phyloP scores from a whole-genome alignment of 2,329 filamentous ascomycete genomes.

The Phaeosphaeria sp. region DNA sequence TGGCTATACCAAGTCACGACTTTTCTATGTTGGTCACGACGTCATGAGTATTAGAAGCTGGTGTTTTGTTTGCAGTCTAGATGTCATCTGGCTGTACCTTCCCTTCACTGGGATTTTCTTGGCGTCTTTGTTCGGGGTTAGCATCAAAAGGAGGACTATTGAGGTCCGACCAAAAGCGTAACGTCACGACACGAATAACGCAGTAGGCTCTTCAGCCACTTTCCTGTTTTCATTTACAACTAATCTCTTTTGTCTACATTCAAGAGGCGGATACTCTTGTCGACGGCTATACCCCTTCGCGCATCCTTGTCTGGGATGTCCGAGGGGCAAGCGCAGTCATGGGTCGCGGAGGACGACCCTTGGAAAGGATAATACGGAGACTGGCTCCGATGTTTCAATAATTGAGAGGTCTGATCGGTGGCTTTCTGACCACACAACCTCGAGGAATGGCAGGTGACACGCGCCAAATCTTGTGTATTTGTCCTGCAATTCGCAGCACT shows the following conservation, averaged over 20 bases:
- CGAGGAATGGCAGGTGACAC: constrained; percentile 22
- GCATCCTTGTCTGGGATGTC: constrained; percentile 26
- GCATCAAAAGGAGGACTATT: constrained; percentile 12
- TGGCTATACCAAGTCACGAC: constrained; percentile 5
- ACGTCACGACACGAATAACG: constrained; percentile 30
- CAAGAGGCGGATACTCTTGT: constrained; percentile 39
- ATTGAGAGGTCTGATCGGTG: constrained; percentile 11
- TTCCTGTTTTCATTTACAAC: constrained; percentile 16
- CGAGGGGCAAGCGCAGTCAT: constrained; percentile 40
- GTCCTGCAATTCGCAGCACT: constrained; percentile 3
- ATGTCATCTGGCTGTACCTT: constrained; percentile 16
- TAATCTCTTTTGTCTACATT: constrained; percentile 25
- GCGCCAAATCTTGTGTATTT: constrained; percentile 10
- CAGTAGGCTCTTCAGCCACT: constrained; percentile 44
- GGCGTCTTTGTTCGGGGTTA: constrained; percentile 16
- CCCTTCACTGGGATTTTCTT: constrained; percentile 31
- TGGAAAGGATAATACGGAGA: constrained; percentile 9
- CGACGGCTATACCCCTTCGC: constrained; percentile 40
- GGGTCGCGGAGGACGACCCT: constrained; percentile 24
- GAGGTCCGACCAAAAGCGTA: constrained; percentile 25
- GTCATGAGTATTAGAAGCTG: constrained; percentile 37
- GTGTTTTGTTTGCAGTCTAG: constrained; percentile 16
- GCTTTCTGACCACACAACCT: constrained; percentile 15
- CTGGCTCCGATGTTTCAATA: constrained; percentile 27
- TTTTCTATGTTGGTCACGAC: constrained; percentile 41